Evolutionary conservation across 352 stramenopile species (phyloP).

Genomic region (Phytophthora meadii): DNA sequence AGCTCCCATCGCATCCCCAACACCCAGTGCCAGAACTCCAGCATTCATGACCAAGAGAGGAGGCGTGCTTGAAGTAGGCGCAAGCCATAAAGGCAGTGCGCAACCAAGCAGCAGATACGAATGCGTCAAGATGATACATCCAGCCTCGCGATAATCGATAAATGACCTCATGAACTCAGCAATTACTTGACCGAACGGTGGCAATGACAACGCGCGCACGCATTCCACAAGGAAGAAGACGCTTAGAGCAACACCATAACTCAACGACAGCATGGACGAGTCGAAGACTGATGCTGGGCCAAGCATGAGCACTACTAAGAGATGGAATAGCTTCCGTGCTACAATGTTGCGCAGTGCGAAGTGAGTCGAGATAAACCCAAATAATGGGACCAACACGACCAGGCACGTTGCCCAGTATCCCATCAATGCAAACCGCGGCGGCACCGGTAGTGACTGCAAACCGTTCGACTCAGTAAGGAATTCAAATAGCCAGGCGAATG

Average conservation of each 20-base stretch:
- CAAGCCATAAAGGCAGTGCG: slow-evolving; percentile 76
- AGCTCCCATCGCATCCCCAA: slow-evolving; percentile 83
- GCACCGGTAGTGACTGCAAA: slow-evolving; percentile 11
- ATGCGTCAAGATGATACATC: slow-evolving; percentile 75
- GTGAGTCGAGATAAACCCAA: slow-evolving; percentile 42
- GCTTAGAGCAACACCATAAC: slow-evolving; percentile 76
- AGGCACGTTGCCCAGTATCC: slow-evolving; percentile 66
- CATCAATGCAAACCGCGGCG: slow-evolving; percentile 48
- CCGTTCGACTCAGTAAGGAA: slow-evolving; percentile 48
- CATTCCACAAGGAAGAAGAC: slow-evolving; percentile 80
- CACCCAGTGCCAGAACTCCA: slow-evolving; percentile 70
- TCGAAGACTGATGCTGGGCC: slow-evolving; percentile 66
- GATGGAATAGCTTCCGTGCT: slow-evolving; percentile 82
- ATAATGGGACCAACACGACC: slow-evolving; percentile 61
- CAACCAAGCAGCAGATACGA: slow-evolving; percentile 83
- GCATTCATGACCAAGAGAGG: slow-evolving; percentile 60
- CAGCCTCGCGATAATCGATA: slow-evolving; percentile 78
- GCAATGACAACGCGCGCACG: slow-evolving; percentile 63
- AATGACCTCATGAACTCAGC: slow-evolving; percentile 73
- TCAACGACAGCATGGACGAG: slow-evolving; percentile 70
- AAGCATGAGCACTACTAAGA: slow-evolving; percentile 84
- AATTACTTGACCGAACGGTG: slow-evolving; percentile 58
- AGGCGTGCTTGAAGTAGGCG: slow-evolving; percentile 6
- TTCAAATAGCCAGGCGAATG: slow-evolving; percentile 60
- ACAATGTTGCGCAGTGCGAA: slow-evolving; percentile 73